Evolutionary conservation across 768 basidiomycete genomes (phyloP).

Genomic region (Dioszegia crocea): DNA sequence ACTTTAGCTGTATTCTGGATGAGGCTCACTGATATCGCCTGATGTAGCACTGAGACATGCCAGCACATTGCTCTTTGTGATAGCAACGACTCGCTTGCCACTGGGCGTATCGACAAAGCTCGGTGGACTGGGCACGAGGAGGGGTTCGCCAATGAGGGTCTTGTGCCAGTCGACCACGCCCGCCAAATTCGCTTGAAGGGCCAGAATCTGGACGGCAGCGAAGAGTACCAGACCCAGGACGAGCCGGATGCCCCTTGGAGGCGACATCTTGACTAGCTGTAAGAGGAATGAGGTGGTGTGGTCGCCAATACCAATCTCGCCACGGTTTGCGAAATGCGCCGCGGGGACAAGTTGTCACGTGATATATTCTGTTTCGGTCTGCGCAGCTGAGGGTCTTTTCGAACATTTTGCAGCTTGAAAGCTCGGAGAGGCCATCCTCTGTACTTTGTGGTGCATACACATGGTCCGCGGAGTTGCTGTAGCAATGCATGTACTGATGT

Average conservation of each 20-base stretch:
- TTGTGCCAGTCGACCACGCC: slow-evolving; percentile 78
- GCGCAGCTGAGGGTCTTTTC: too few relatives aligned
- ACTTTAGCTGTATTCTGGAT: not conserved
- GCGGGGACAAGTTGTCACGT: too few relatives aligned
- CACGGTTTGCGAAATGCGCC: too few relatives aligned
- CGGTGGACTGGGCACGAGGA: slow-evolving; percentile 59
- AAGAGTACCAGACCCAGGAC: not conserved
- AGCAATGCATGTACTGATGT: too few relatives aligned
- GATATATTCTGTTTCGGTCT: too few relatives aligned
- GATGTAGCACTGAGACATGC: slow-evolving; percentile 65
- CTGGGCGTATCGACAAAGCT: slow-evolving; percentile 16
- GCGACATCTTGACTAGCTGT: not conserved
- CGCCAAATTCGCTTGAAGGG: slow-evolving; percentile 42
- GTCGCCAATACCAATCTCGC: too few relatives aligned
- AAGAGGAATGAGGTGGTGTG: not conserved
- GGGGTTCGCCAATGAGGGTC: slow-evolving; percentile 67
- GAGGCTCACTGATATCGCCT: slow-evolving; percentile 53
- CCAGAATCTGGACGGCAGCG: not conserved
- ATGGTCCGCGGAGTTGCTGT: too few relatives aligned
- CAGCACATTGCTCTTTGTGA: slow-evolving; percentile 63
- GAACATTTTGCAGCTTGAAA: too few relatives aligned
- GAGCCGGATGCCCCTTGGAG: not conserved
- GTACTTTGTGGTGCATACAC: too few relatives aligned
- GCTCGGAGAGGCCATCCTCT: too few relatives aligned
- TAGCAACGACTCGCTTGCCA: slow-evolving; percentile 21